Evolutionary conservation across 2,329 filamentous ascomycete genomes (phyloP).

Genomic region (Triangularia setosa): DNA sequence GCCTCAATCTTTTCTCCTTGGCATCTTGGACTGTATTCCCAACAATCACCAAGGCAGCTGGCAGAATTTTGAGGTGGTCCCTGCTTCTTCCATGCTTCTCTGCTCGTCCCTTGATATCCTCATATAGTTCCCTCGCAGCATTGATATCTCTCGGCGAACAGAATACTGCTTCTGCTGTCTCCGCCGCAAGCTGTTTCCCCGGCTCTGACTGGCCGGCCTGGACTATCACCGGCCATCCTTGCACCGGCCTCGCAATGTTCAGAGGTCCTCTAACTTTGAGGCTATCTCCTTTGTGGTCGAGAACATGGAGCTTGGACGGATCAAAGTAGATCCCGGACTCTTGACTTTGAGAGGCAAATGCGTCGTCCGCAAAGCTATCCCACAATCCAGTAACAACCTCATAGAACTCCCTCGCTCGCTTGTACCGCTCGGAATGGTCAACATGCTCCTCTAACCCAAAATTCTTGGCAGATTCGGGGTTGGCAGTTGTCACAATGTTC

Average conservation of each 20-base stretch:
- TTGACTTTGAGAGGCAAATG: conserved; percentile 44
- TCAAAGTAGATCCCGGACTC: conserved; percentile 48
- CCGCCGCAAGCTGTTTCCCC: conserved; percentile 47
- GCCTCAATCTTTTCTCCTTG: conserved; percentile 42
- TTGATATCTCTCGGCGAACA: conserved; percentile 46
- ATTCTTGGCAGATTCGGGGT: conserved; percentile 50
- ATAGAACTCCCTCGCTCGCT: conserved; percentile 49
- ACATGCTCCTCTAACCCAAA: conserved; percentile 49
- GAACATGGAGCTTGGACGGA: conserved; percentile 47
- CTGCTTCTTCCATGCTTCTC: conserved; percentile 41
- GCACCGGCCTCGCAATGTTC: conserved; percentile 50
- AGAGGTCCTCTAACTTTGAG: conserved; percentile 45
- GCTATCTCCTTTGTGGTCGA: conserved; percentile 48
- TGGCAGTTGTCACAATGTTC: conserved; percentile 53
- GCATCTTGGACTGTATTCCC: conserved; percentile 48
- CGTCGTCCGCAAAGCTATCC: conserved; percentile 54
- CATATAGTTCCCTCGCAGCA: conserved; percentile 44
- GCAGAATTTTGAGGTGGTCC: conserved; percentile 48
- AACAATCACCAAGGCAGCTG: conserved; percentile 47
- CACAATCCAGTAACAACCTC: conserved; percentile 50
- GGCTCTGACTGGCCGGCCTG: conserved; percentile 52
- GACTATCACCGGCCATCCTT: conserved; percentile 54
- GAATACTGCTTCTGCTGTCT: conserved; percentile 52
- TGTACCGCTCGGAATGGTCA: conserved; percentile 47
- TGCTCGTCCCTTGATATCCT: conserved; percentile 47